Conservation (phyloP, 306 rosid genomes). For the Chamaecrista fasciculata region DNA sequence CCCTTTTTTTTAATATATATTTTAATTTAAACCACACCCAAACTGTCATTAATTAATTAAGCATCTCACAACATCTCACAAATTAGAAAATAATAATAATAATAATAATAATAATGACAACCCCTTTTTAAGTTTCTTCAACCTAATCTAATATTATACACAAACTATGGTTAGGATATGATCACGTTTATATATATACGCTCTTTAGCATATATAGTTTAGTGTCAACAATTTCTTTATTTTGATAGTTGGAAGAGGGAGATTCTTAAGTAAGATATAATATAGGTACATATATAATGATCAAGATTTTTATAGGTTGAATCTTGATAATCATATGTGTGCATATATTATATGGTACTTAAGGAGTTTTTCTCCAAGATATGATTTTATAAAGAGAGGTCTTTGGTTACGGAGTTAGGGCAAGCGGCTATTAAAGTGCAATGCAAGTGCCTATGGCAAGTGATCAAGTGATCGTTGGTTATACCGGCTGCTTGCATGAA, state of each 20-base stretch:
- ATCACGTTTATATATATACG: too few species aligned
- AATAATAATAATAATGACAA: too few species aligned
- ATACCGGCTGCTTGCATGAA: conserved; percentile 96
- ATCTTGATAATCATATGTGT: not conserved
- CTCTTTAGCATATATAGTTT: not conserved
- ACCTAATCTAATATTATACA: conserved; percentile 49
- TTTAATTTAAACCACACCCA: conserved; percentile 32
- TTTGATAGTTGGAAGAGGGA: conserved; percentile 7
- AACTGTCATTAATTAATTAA: conserved; percentile 39
- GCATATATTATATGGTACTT: not conserved
- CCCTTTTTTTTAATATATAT: conserved; percentile 29
- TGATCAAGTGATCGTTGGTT: conserved; percentile 86
- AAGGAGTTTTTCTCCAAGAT: not conserved
- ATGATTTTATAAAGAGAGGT: conserved; percentile 34
- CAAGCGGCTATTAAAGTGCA: conserved; percentile 56
- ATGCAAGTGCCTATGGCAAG: conserved; percentile 84
- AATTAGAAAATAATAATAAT: conserved; percentile 24
- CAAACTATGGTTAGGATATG: conserved; percentile 59
- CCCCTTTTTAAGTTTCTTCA: not conserved
- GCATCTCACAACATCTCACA: not conserved
- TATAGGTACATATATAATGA: not conserved
- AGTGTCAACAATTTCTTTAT: conserved; percentile 33
- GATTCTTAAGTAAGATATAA: not conserved
- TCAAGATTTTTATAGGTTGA: not conserved
- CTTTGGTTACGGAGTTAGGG: conserved; percentile 23